Evolutionary conservation across 352 stramenopile species (phyloP), one percentile per base, ranked within the genome.

Genomic region (Phytopythium montanum): DNA sequence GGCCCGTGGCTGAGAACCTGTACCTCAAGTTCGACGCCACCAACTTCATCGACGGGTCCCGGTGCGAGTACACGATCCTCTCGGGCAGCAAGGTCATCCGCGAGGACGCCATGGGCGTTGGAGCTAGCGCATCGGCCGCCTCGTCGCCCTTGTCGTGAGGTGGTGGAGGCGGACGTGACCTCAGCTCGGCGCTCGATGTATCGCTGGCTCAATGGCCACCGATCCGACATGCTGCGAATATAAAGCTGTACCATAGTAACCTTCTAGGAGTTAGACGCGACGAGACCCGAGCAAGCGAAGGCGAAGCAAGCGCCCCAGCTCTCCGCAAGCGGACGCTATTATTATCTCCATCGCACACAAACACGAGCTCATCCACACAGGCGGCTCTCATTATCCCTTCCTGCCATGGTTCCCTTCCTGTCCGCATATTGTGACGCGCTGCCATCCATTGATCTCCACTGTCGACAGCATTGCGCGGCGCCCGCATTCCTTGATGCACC

Each of bases 1-100:
- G 70, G 16, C 82, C 78, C 1, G 73, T 87, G 25, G 82, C 82
- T 33, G 72, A 64, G 21, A 87, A 83, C 53, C 66, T 92, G 48
- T 92, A 90, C 62, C 72, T 92, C 52, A 92, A 92, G 60, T 92
- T 92, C 54, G 82, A 92, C 66, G 65, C 75, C 41, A 78, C 69
- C 29, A 92, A 92, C 66, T 87, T 87, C 36, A 90, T 92, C 54
- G 76, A 88, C 67, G 78, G 73, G 57, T 78, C 68, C 12, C 66
- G 56, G 44, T 92, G 82, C 68, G 57, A 85, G 63, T 92, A 92
- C 63, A 69, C 88, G 64, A 78, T 92, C 56, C 62, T 89, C 18
- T 73, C 71, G 6, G 82, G 79, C 58, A 77, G 57, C 66, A 92
- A 92, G 75, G 80, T 60, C 5, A 66, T 88, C 53, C 66, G 63